A percentile compares a stretch with the other conserved stretches of the same genome.
Evolutionary conservation across 108 stramenopile species (phyloP).

Genomic region (Discostella stelligeroides): DNA sequence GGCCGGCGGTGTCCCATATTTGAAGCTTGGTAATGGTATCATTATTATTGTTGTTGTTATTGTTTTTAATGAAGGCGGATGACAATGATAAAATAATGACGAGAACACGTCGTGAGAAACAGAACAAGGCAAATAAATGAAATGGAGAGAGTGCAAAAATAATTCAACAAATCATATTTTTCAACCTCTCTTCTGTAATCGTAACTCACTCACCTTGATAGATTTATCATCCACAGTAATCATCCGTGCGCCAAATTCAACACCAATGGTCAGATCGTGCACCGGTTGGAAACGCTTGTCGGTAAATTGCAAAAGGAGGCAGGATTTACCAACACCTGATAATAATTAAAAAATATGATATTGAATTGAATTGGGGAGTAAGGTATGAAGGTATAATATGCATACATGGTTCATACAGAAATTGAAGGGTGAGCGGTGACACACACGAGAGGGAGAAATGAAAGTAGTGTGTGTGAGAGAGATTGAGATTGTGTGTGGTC

Average conservation of each 20-base stretch:
- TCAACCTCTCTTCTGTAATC: too few relatives aligned
- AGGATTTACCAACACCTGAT: constrained; percentile 98
- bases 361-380: not conserved
- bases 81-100: not conserved
- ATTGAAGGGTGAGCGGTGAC: constrained; percentile 3
- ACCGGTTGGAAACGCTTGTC: constrained; percentile 99
- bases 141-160: not conserved
- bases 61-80: too few relatives aligned
- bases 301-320: constrained; percentile 99
- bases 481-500: too few relatives aligned
- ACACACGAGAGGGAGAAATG: not conserved
- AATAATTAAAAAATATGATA: too few relatives aligned
- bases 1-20: constrained; percentile 92
- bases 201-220: constrained; percentile 79
- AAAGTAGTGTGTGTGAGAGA: too few relatives aligned
- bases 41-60: too few relatives aligned
- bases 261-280: constrained; percentile 99
- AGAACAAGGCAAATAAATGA: too few relatives aligned
- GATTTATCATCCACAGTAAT: constrained; percentile 87
- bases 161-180: too few relatives aligned
- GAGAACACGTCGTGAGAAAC: too few relatives aligned
- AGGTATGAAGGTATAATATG: too few relatives aligned
- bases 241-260: constrained; percentile 99
- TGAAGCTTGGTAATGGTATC: constrained; percentile 57
- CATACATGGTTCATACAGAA: too few relatives aligned